Conservation (phyloP, 169 alveolate species). For the Cryptosporidium baileyi region DNA sequence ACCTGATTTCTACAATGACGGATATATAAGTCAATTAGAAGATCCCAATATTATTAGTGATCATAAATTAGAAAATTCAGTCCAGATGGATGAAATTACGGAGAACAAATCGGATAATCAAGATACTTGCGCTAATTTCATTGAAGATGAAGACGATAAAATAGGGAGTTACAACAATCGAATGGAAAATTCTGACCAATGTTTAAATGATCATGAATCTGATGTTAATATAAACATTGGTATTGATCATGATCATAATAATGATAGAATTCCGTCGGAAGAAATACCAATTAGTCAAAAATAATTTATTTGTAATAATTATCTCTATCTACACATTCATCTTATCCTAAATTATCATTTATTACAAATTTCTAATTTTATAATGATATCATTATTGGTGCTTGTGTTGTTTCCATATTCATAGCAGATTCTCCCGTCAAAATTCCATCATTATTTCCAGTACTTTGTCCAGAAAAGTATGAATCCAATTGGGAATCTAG, state of each 20-base stretch:
- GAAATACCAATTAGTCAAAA: slow-evolving; percentile 1
- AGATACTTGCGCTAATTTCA: background rate
- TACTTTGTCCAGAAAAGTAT: slow-evolving; percentile 53
- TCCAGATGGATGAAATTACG: background rate
- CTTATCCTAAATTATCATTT: background rate
- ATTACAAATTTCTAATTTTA: background rate
- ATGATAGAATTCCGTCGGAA: too few species aligned
- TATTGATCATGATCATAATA: background rate
- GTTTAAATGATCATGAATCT: background rate
- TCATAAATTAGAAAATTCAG: background rate
- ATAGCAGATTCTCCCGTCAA: background rate
- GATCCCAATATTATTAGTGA: background rate
- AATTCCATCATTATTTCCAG: slow-evolving; percentile 16
- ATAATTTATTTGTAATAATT: background rate
- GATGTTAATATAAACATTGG: background rate
- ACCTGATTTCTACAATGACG: slow-evolving; percentile 31
- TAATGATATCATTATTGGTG: slow-evolving; percentile 26
- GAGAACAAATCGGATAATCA: too few species aligned
- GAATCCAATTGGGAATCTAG: slow-evolving; percentile 54
- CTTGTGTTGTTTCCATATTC: slow-evolving; percentile 20
- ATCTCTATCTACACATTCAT: background rate
- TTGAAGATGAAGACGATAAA: background rate
- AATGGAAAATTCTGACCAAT: too few species aligned
- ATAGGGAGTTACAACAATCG: too few species aligned
- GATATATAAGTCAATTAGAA: background rate